Base-by-base conservation (phyloP, 139 green algal species). In the Tetradesmus lagerheimii region DNA sequence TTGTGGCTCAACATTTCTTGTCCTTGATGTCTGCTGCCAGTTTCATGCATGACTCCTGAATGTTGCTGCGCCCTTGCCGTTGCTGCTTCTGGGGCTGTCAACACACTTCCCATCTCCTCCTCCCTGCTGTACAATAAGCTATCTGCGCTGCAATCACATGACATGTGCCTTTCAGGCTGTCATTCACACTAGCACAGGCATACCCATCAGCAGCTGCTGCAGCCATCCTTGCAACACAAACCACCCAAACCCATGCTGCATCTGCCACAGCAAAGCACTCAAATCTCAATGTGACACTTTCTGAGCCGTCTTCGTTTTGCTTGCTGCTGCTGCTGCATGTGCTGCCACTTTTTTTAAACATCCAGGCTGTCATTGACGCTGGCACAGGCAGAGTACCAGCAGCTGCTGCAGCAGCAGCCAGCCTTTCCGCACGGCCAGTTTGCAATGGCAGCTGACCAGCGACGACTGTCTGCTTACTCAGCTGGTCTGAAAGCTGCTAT, bases 351-450 rank as follows among this genome's bases (percentile, higher is more conserved):
- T 11, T 15, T 27, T n/a, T 11, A n/a, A 27, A 34, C 62, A 5
- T 31, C n/a, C 83, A 88, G 83, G 37, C 34, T 79, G 37, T 39
- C 37, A 0, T 88, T 88, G 11, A 43, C 38, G 4, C 64, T 88
- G 0, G 34, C 45, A 41, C 38, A 64, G 23, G 83, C 83, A 16
- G 64, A 88, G 38, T 88, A 88, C 38, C 18, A 31, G 2, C 64
- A 50, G 25, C 83, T 88, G 4, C 31, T 88, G 14, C 41, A 41
- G 37, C 71, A 43, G 15, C 43, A 88, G 37, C 83, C 83, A 18
- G 34, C 83, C 31, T 88, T 88, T 1, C 83, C 83, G n/a, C 83
- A 88, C 39, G 29, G 64, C 27, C 83, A 88, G 5, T 88, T 88
- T n/a, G 39, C 27, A 38, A 81, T 88, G 83, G 64, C 64, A 64